Conservation (phyloP, 108 stramenopile species). For the Nitzschia putrida region DNA sequence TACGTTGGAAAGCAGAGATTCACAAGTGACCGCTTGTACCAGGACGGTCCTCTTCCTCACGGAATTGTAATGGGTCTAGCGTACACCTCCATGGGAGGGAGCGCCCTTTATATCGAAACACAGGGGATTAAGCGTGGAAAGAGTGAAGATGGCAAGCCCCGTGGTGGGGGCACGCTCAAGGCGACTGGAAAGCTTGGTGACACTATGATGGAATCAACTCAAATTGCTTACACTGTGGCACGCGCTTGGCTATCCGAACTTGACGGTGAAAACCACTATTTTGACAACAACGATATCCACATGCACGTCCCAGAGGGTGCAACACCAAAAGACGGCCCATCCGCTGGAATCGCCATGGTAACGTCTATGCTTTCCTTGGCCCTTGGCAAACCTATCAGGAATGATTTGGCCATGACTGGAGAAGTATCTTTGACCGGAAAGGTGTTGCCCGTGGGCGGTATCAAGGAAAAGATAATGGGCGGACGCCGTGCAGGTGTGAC, state of each 20-base stretch:
- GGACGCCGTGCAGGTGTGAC: constrained; percentile 92
- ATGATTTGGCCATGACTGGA: constrained; percentile 98
- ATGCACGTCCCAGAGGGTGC: constrained; percentile 99
- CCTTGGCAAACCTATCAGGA: constrained; percentile 74
- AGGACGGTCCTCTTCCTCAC: constrained; percentile 84
- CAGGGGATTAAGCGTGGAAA: constrained; percentile 79
- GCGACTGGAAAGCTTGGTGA: constrained; percentile 95
- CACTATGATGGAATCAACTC: constrained; percentile 93
- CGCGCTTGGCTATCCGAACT: constrained; percentile 73
- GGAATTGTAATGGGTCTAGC: constrained; percentile 99
- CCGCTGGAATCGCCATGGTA: constrained; percentile 95
- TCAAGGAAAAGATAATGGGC: constrained; percentile 99
- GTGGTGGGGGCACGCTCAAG: constrained; percentile 75
- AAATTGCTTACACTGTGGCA: constrained; percentile 95
- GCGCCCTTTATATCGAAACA: constrained; percentile 96
- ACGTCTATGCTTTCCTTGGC: constrained; percentile 96
- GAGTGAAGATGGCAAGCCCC: constrained; percentile 70
- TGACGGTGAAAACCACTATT: constrained; percentile 65
- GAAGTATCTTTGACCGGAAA: constrained; percentile 93
- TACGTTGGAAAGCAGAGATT: constrained; percentile 96
- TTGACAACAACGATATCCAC: constrained; percentile 88
- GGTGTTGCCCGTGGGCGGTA: constrained; percentile 96
- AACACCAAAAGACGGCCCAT: constrained; percentile 98
- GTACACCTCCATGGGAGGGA: constrained; percentile 96
- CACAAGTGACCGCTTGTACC: constrained; percentile 90